Base-by-base conservation (phyloP, 2,329 filamentous ascomycete species). In the Diplodia sapinea region DNA sequence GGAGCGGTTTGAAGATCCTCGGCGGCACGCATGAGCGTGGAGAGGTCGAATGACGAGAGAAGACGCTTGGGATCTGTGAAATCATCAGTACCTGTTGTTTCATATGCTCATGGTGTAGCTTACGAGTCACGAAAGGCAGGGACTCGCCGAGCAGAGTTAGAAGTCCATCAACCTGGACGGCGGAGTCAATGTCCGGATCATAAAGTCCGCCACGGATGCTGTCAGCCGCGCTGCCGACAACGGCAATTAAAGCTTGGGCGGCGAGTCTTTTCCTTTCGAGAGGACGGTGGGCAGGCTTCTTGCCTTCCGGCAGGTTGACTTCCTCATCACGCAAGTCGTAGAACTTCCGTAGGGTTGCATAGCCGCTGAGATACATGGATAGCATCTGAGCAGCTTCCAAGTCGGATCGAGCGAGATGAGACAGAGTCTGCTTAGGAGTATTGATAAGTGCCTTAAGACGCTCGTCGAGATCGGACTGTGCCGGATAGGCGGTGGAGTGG, bases 141-240 rank as follows among this genome's bases (percentile, higher is more conserved):
- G 90, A 88, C 80, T 98, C 94, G 63, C 93, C 94, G 1, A 98
- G 85, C 15, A 98, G 83, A 3, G 91, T 88, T 9, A 97, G 83
- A 26, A 98, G 80, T 64, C 94, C 94, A 73, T 98, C 94, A 70
- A 96, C 91, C 72, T 92, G 92, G 20, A 97, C 91, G 7, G 96
- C 92, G 0, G 92, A 89, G 74, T 94, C 91, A 13, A 91, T 87
- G 20, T 87, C 86, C 29, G 89, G 88, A 75, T 98, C 94, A 76
- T 93, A 96, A 2, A 97, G 83, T 1, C 94, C 94, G 66, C 94
- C 94, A 68, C 92, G 91, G 73, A 98, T 96, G 75, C 92, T 94
- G 77, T 97, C 93, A 68, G 92, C 91, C 2, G 94, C 90, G 75
- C 91, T 95, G 65, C 89, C 87, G 72, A 97, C 91, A 68, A 96